phyloP scores from a whole-genome alignment of 305 asterid species.

The Solanum hybrid region DNA sequence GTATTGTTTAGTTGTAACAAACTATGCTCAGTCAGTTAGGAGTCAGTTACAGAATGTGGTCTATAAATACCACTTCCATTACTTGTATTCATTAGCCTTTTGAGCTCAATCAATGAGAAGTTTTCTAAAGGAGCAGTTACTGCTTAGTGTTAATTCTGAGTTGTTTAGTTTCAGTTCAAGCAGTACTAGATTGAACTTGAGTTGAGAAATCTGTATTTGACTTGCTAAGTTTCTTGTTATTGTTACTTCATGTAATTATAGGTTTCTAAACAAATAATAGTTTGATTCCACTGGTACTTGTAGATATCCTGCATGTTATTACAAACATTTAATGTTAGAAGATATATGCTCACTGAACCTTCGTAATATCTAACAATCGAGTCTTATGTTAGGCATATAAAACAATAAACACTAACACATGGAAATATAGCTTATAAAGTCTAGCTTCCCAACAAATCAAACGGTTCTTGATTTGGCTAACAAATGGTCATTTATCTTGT shows the following conservation, averaged over 20 bases:
- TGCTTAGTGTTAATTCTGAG: too few species aligned
- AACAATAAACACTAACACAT: not conserved
- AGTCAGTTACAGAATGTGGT: too few species aligned
- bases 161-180: not conserved
- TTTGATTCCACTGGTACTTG: not conserved
- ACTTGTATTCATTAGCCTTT: too few species aligned
- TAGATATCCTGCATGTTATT: not conserved
- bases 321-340: not conserved
- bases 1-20: too few species aligned
- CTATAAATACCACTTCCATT: too few species aligned
- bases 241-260: not conserved
- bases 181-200: not conserved
- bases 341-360: not conserved
- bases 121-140: too few species aligned
- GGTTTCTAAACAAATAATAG: not conserved
- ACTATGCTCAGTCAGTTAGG: too few species aligned
- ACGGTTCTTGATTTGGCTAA: not conserved
- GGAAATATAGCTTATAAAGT: not conserved
- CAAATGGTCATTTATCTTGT: not conserved
- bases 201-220: not conserved
- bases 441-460: not conserved
- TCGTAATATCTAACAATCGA: not conserved
- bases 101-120: too few species aligned
- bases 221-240: not conserved
- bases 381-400: not conserved